Conservation (phyloP, 1,284 basidiomycete species). For the Cutaneotrichosporon cyanovorans region DNA sequence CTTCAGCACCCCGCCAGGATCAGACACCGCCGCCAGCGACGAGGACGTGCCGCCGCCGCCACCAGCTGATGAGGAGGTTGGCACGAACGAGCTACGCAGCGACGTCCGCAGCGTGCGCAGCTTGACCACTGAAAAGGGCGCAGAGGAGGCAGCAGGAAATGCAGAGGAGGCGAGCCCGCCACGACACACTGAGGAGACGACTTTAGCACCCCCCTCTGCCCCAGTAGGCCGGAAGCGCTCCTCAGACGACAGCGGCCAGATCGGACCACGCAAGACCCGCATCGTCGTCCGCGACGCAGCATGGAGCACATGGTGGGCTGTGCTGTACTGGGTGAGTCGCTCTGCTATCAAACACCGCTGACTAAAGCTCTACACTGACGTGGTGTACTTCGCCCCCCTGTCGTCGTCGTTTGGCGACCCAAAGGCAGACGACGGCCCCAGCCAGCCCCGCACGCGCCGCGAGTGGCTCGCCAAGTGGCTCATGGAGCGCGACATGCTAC, state of each 20-base stretch:
- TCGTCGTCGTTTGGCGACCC: slow-evolving; percentile 51
- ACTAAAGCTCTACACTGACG: slow-evolving; percentile 70
- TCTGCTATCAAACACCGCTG: background rate
- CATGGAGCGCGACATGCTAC: slow-evolving; percentile 22
- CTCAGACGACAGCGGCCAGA: background rate
- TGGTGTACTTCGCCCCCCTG: slow-evolving; percentile 72
- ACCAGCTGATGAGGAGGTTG: slow-evolving; percentile 8
- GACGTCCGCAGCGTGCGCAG: background rate
- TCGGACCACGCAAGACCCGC: slow-evolving; percentile 51
- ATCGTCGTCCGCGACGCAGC: slow-evolving; percentile 69
- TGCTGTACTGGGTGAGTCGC: slow-evolving; percentile 67
- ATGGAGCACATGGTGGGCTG: slow-evolving; percentile 71
- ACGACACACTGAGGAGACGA: background rate
- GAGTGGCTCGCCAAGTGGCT: slow-evolving; percentile 41
- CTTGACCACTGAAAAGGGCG: background rate
- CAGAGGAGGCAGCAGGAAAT: background rate
- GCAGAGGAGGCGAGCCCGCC: background rate
- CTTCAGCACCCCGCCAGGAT: slow-evolving; percentile 1
- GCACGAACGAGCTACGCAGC: background rate
- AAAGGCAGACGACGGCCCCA: background rate
- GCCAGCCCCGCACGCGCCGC: slow-evolving; percentile 17
- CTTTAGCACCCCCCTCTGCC: background rate
- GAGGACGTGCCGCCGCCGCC: background rate
- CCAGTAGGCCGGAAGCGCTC: slow-evolving; percentile 6
- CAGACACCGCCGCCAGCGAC: background rate